Evolutionary conservation across 768 basidiomycete species (phyloP).

Genomic region (Boletus reticuloceps): DNA sequence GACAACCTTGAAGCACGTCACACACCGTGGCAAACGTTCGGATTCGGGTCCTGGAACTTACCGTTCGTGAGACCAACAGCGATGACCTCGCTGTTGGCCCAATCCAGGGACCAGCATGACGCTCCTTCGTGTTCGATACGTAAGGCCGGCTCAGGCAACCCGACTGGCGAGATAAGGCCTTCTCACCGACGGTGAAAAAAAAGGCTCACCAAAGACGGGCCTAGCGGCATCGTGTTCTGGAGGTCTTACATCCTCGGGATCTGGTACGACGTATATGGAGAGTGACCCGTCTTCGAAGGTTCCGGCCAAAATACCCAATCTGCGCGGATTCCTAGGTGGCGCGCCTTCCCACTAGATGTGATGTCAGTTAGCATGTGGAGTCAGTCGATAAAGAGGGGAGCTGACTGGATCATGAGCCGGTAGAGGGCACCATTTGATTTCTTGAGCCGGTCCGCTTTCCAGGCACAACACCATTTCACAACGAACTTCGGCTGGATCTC

Average conservation of each 20-base stretch:
- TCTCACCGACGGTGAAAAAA: not conserved
- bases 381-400: not conserved
- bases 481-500: slow-evolving; percentile 38
- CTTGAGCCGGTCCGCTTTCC: slow-evolving; percentile 75
- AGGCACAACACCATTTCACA: slow-evolving; percentile 88
- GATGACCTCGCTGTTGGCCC: slow-evolving; percentile 82
- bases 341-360: slow-evolving; percentile 17
- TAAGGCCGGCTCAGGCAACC: slow-evolving; percentile 59
- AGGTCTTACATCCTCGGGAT: slow-evolving; percentile 54
- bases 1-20: slow-evolving; percentile 39
- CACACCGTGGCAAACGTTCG: not conserved
- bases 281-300: slow-evolving; percentile 87
- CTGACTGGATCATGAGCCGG: slow-evolving; percentile 68
- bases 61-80: slow-evolving; percentile 87
- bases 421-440: slow-evolving; percentile 91
- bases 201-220: slow-evolving; percentile 51
- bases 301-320: slow-evolving; percentile 81
- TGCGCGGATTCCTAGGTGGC: slow-evolving; percentile 37
- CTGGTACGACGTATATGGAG: slow-evolving; percentile 75
- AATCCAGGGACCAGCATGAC: slow-evolving; percentile 79
- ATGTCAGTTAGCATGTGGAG: not conserved
- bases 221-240: slow-evolving; percentile 23
- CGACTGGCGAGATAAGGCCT: slow-evolving; percentile 40
- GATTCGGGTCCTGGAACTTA: slow-evolving; percentile 23
- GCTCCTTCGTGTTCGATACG: slow-evolving; percentile 76